Conservation (phyloP, 2,329 filamentous ascomycete species). For the Phaeosphaeriaceae sp. region DNA sequence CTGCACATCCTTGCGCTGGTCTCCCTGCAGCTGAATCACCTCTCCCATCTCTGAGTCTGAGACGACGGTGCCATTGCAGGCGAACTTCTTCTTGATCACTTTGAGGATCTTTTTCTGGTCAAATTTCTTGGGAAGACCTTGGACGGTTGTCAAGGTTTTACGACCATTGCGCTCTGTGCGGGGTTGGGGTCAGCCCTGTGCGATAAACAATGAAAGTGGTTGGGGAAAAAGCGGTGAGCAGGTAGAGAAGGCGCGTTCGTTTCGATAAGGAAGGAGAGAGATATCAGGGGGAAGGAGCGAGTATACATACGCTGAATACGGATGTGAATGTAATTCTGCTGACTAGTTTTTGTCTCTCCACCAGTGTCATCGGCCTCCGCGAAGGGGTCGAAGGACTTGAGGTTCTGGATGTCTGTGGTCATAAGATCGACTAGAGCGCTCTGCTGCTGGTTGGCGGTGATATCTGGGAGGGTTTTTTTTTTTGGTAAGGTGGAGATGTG, state of each 20-base stretch:
- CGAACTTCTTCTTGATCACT: conserved; percentile 99
- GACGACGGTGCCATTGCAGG: conserved; percentile 99
- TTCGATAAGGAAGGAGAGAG: too few relatives aligned
- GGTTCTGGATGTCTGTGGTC: conserved; percentile 55
- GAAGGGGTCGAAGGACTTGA: conserved; percentile 80
- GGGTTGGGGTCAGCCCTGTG: conserved; percentile 50
- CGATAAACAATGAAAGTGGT: neutral
- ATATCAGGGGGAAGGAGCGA: conserved; percentile 46
- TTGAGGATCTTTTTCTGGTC: conserved; percentile 99
- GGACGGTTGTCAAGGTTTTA: conserved; percentile 99
- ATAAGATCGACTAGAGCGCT: conserved; percentile 42
- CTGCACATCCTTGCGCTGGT: conserved; percentile 98
- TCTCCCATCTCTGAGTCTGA: conserved; percentile 95
- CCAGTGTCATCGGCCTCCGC: conserved; percentile 99
- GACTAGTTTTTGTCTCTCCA: conserved; percentile 85
- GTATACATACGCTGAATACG: conserved; percentile 86
- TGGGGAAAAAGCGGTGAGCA: neutral
- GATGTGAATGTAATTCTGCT: conserved; percentile 99
- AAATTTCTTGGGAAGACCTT: conserved; percentile 98
- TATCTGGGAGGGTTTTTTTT: conserved; percentile 1
- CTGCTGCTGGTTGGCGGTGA: conserved; percentile 28
- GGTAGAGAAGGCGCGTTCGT: neutral
- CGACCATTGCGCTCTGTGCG: conserved; percentile 97
- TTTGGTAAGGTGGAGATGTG: conserved; percentile 7
- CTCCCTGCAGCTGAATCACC: conserved; percentile 99